These are phyloP conservation scores for Xylariaceae sp. DNA, from an alignment of 2,329 filamentous ascomycete species.

Conservation along the genomic window DNA sequence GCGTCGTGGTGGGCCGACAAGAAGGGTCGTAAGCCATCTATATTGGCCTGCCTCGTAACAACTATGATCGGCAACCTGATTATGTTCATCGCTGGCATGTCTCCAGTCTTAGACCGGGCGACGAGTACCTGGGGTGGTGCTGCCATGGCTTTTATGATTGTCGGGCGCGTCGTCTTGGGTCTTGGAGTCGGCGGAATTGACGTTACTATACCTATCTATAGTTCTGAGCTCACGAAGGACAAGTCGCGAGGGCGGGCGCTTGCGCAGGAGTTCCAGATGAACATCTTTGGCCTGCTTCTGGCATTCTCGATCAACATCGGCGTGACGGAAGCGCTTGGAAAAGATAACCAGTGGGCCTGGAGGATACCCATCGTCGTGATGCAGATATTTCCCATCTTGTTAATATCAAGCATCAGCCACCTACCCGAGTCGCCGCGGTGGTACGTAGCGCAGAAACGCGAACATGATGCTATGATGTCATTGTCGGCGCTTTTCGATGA, in stretches of 20 bases:
- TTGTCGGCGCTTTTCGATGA: constrained; percentile 48
- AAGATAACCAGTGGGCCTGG: constrained; percentile 58
- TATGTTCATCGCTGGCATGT: constrained; percentile 56
- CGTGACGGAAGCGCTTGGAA: constrained; percentile 50
- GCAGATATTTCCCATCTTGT: constrained; percentile 53
- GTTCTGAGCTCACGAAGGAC: constrained; percentile 53
- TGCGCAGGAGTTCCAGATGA: constrained; percentile 61
- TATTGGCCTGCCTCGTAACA: constrained; percentile 51
- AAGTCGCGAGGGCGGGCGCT: constrained; percentile 53
- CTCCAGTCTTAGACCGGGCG: constrained; percentile 34
- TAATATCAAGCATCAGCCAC: constrained; percentile 48
- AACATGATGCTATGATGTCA: constrained; percentile 47
- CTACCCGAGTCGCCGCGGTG: constrained; percentile 57
- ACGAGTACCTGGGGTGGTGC: constrained; percentile 42
- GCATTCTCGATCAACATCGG: constrained; percentile 57
- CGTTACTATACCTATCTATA: constrained; percentile 57
- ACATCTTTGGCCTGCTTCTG: constrained; percentile 59
- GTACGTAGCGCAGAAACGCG: constrained; percentile 48
- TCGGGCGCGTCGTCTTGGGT: constrained; percentile 30
- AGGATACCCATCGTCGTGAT: constrained; percentile 57
- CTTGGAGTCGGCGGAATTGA: constrained; percentile 59
- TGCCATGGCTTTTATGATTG: constrained; percentile 39
- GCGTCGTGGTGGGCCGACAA: constrained; percentile 53
- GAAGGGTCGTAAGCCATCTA: constrained; percentile 50
- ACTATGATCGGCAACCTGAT: constrained; percentile 54